Percentiles rank a stretch among this genome's conserved stretches.
Evolutionary conservation across 2,329 filamentous ascomycete species (phyloP).

Genomic region (Alternaria sp.): DNA sequence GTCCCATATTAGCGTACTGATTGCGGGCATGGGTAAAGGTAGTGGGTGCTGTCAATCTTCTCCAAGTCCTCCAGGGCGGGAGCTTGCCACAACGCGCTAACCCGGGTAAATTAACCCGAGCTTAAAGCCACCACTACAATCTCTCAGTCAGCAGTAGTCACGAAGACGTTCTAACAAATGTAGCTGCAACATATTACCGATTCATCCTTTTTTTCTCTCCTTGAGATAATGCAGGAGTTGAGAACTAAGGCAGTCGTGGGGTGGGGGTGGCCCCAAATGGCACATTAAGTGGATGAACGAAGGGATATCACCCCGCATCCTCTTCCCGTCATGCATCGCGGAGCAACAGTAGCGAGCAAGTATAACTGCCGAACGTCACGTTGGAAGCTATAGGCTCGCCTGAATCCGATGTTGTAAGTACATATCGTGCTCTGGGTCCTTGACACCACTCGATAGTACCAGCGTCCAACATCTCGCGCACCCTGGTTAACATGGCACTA

Average conservation of each 20-base stretch:
- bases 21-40: background rate
- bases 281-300: background rate
- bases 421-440: background rate
- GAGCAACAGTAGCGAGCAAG: conserved; percentile 24
- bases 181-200: background rate
- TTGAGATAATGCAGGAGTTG: background rate
- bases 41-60: background rate
- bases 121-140: background rate
- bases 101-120: conserved; percentile 4
- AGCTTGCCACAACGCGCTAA: conserved; percentile 2
- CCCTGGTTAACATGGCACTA: conserved; percentile 36
- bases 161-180: background rate
- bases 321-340: conserved; percentile 15
- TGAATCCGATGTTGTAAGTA: conserved; percentile 14
- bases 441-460: background rate
- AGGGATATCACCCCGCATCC: conserved; percentile 23
- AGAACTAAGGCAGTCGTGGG: background rate
- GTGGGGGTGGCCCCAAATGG: background rate
- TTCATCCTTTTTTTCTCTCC: background rate
- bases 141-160: background rate
- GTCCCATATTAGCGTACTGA: background rate
- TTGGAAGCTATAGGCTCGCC: conserved; percentile 9
- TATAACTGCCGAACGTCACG: conserved; percentile 36
- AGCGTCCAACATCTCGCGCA: background rate
- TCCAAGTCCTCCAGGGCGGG: background rate